These are phyloP conservation scores for Pittosporum tobira DNA, from an alignment of 129 eudicot genomes.

Conservation along the genomic window DNA sequence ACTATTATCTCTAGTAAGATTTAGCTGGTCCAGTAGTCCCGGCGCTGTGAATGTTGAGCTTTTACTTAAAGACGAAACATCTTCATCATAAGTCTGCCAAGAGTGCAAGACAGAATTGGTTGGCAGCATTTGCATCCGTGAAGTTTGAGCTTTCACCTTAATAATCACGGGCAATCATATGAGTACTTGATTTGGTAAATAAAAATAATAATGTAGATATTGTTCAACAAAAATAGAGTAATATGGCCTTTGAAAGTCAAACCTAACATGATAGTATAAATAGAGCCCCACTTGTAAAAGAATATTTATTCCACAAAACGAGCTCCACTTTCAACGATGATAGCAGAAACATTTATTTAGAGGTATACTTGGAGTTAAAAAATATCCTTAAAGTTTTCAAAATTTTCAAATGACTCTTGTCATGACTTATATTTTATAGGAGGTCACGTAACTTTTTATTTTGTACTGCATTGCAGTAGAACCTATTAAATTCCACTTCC, in stretches of 20 bases:
- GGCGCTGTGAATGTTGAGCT: constrained; percentile 38
- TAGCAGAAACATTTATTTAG: too few species aligned
- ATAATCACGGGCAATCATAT: constrained; percentile 13
- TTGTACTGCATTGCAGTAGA: background rate
- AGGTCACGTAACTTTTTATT: background rate
- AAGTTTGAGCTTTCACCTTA: constrained; percentile 73
- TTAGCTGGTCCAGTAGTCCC: constrained; percentile 81
- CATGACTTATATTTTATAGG: too few species aligned
- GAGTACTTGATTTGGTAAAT: background rate
- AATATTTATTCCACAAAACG: too few species aligned
- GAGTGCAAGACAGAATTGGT: constrained; percentile 42
- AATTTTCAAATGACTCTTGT: too few species aligned
- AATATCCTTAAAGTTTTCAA: too few species aligned
- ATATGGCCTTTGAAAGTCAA: too few species aligned
- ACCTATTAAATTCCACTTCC: background rate
- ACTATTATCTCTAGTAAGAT: constrained; percentile 73
- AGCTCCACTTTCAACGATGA: too few species aligned
- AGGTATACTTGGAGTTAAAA: too few species aligned
- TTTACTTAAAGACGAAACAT: constrained; percentile 38
- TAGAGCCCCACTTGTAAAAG: too few species aligned
- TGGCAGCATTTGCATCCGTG: constrained; percentile 55
- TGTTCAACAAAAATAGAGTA: background rate
- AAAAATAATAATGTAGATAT: background rate
- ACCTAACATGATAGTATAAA: background rate
- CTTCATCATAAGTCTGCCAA: constrained; percentile 69